Base-by-base conservation (phyloP, 257 asterid genomes). In the Solanum tarijense region DNA sequence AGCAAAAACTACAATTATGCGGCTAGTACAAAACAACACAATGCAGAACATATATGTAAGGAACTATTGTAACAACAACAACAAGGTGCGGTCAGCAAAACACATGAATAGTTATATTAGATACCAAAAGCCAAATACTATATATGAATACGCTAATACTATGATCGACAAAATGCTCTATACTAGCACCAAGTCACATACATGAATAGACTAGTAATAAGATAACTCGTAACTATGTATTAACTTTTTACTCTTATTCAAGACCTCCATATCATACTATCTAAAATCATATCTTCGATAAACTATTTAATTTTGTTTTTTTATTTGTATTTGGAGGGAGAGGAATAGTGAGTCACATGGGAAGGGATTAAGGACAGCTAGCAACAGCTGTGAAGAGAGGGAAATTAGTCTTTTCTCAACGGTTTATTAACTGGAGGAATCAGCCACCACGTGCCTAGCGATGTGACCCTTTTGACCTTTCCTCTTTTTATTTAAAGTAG, bases 401-500 rank as follows among this genome's bases (percentile, higher is more conserved):
- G 83, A 79, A 87, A 60, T 88, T n/a, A 85, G 39, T 34, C 29
- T 66, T 65, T 60, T 38, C 36, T 79, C 68, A 87, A 16, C 87
- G 68, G 91, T 90, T 91, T 91, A 94, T 88, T 89, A 89, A 89
- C 79, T 72, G 78, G 90, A 9, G 93, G 94, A 91, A 94, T 93
- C 95, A 91, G 91, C 93, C 92, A 92, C 95, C 97, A 94, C 95
- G 97, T 94, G 98, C 96, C 68, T 5, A 4, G 3, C 90, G 91
- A 93, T 91, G 94, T 91, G 95, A 93, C 95, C 86, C 62, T 83
- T 48, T 75, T 74, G 34, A 29, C 75, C 58, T 84, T 35, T 36
- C 1, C 35, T 60, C 25, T 60, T 55, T 60, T 84, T 58, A 18
- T 52, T 52, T 55, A 16, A 16, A 52, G 8, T 14, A 48, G 3